Conservation (phyloP, 2,329 filamentous ascomycete genomes). For the Pseudogymnoascus sp. region DNA sequence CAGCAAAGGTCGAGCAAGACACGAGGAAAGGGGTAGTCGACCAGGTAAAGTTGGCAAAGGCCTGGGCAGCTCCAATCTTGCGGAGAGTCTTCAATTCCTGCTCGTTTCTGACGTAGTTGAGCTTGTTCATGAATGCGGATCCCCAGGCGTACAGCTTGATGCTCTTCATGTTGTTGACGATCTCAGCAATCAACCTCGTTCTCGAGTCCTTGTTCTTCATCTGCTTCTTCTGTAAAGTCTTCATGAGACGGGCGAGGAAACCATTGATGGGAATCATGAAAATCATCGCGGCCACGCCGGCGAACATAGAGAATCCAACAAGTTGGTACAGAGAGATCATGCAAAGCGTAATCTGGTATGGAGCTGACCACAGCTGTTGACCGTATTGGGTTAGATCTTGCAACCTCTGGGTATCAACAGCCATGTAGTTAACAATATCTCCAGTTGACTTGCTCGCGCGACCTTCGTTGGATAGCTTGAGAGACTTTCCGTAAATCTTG, state of each 20-base stretch:
- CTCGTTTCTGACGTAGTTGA: slow-evolving; percentile 94
- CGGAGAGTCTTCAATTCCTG: slow-evolving; percentile 89
- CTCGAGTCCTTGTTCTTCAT: slow-evolving; percentile 99
- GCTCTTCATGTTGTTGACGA: slow-evolving; percentile 99
- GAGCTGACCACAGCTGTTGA: slow-evolving; percentile 92
- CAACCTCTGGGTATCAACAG: slow-evolving; percentile 90
- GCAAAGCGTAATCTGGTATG: slow-evolving; percentile 91
- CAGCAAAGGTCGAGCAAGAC: slow-evolving; percentile 90
- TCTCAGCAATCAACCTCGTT: slow-evolving; percentile 91
- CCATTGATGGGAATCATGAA: slow-evolving; percentile 96
- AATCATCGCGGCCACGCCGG: slow-evolving; percentile 90
- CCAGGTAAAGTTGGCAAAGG: slow-evolving; percentile 96
- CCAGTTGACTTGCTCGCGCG: slow-evolving; percentile 82
- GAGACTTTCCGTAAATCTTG: slow-evolving; percentile 85
- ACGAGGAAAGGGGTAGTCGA: slow-evolving; percentile 95
- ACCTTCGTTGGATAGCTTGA: slow-evolving; percentile 88
- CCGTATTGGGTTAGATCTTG: slow-evolving; percentile 93
- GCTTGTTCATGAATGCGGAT: slow-evolving; percentile 91
- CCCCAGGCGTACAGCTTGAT: slow-evolving; percentile 99
- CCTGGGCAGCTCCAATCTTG: slow-evolving; percentile 90
- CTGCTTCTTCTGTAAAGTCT: slow-evolving; percentile 85
- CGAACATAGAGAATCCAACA: slow-evolving; percentile 92
- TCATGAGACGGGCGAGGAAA: slow-evolving; percentile 85
- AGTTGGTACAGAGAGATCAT: slow-evolving; percentile 94
- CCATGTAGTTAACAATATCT: slow-evolving; percentile 99